Percentiles rank a stretch among this genome's conserved stretches.
phyloP scores from a whole-genome alignment of 140 eudicot species.

The Bidens hawaiensis region DNA sequence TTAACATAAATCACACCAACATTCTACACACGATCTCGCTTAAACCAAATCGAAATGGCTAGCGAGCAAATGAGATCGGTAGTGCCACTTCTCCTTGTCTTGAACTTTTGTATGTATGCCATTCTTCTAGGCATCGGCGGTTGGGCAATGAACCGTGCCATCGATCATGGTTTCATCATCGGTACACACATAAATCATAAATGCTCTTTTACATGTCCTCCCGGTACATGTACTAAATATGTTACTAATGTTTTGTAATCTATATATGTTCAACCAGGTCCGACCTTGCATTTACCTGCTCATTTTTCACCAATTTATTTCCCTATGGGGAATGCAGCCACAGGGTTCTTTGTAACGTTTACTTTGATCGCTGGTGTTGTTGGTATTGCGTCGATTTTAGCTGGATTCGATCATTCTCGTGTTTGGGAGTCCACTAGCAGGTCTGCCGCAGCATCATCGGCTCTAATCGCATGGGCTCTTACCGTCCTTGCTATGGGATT shows the following conservation, averaged over 20 bases:
- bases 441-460: conserved; percentile 77
- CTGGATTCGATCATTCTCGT: conserved; percentile 64
- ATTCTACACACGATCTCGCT: not conserved
- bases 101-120: conserved; percentile 84
- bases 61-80: conserved; percentile 45
- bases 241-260: conserved; percentile 3
- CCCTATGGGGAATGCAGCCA: conserved; percentile 98
- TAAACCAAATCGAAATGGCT: conserved; percentile 13
- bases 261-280: conserved; percentile 39
- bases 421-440: conserved; percentile 53
- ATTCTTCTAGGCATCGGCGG: conserved; percentile 76
- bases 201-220: not conserved
- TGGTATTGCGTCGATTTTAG: conserved; percentile 68
- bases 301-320: conserved; percentile 91
- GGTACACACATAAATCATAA: conserved; percentile 44
- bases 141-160: conserved; percentile 81
- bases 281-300: conserved; percentile 62
- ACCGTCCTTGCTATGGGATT: conserved; percentile 93
- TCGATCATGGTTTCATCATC: conserved; percentile 78
- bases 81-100: conserved; percentile 53
- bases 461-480: conserved; percentile 79
- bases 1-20: conserved; percentile 25
- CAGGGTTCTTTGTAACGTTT: conserved; percentile 81
- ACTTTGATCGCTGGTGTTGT: conserved; percentile 80
- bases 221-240: not conserved